A percentile compares a stretch with the other conserved stretches of the same genome.
Evolutionary conservation across 441 rosid species (phyloP).

Genomic region (Macaranga tanarius): DNA sequence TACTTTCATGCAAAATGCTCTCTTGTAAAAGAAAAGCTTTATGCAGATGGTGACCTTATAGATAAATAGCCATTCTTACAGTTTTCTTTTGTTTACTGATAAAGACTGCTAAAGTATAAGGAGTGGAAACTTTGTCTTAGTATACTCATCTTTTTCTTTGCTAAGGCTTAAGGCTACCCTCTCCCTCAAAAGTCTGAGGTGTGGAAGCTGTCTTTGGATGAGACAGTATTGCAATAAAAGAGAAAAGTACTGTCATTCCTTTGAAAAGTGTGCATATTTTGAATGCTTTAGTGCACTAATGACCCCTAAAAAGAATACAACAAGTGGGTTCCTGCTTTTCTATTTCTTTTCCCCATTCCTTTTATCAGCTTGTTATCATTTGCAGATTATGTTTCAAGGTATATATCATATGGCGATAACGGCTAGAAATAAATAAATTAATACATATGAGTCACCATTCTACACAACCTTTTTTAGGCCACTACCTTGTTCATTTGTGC

Average conservation of each 20-base stretch:
- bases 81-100: slow-evolving; percentile 22
- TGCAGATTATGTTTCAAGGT: slow-evolving; percentile 29
- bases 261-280: slow-evolving; percentile 43
- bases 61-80: slow-evolving; percentile 7
- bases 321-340: slow-evolving; percentile 39
- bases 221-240: slow-evolving; percentile 29
- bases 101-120: slow-evolving; percentile 48
- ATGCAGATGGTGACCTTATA: slow-evolving; percentile 28
- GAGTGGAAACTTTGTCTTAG: slow-evolving; percentile 55
- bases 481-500: not conserved
- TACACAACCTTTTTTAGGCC: not conserved
- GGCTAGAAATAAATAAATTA: not conserved
- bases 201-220: slow-evolving; percentile 33
- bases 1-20: slow-evolving; percentile 50
- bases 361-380: slow-evolving; percentile 34
- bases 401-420: not conserved
- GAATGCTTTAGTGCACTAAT: slow-evolving; percentile 46
- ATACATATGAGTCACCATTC: too few relatives aligned
- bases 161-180: not conserved
- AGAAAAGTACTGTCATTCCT: slow-evolving; percentile 32
- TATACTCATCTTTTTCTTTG: slow-evolving; percentile 29
- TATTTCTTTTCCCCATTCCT: slow-evolving; percentile 22
- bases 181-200: slow-evolving; percentile 5
- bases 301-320: slow-evolving; percentile 55
- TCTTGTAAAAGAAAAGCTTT: slow-evolving; percentile 33